Percentiles rank a stretch among this genome's conserved stretches.
These are phyloP conservation scores for Tephrocybe sp. DNA, from an alignment of 768 basidiomycete species.

Conservation along the genomic window DNA sequence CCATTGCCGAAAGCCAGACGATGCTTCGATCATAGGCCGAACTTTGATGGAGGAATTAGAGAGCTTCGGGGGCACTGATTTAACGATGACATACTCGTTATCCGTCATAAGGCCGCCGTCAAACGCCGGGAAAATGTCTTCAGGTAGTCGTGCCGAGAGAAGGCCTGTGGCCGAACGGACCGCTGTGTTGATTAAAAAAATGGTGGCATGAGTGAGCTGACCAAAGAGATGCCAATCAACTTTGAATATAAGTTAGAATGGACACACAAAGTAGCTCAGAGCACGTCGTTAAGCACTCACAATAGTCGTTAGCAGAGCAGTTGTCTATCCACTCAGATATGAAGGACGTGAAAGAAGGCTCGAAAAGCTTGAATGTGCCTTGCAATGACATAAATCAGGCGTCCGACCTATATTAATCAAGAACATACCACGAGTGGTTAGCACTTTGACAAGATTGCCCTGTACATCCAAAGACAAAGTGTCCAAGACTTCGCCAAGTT, in stretches of 20 bases:
- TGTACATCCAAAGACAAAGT: constrained; percentile 51
- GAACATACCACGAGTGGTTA: constrained; percentile 46
- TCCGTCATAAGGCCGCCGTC: constrained; percentile 20
- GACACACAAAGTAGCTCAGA: background rate
- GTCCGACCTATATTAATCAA: background rate
- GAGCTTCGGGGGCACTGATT: constrained; percentile 1
- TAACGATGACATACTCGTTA: constrained; percentile 8
- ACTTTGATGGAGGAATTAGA: constrained; percentile 24
- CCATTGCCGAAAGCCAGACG: constrained; percentile 39
- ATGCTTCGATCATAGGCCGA: constrained; percentile 39
- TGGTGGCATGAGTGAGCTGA: constrained; percentile 39
- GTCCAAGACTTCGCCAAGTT: constrained; percentile 44
- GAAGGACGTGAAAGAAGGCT: constrained; percentile 37
- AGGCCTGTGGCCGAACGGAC: constrained; percentile 28
- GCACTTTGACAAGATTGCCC: constrained; percentile 51
- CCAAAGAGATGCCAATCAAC: constrained; percentile 60
- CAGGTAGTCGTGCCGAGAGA: constrained; percentile 21
- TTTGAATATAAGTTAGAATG: constrained; percentile 22
- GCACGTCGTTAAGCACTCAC: constrained; percentile 33
- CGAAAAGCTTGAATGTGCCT: constrained; percentile 44
- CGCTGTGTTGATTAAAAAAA: constrained; percentile 41
- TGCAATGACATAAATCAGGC: constrained; percentile 8
- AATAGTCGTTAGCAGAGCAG: constrained; percentile 38
- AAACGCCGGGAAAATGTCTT: constrained; percentile 34
- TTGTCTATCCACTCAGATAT: constrained; percentile 48